Percentiles rank a stretch among this genome's conserved stretches.
Conservation (phyloP, 768 basidiomycete genomes). For the Tulasnella sp. region DNA sequence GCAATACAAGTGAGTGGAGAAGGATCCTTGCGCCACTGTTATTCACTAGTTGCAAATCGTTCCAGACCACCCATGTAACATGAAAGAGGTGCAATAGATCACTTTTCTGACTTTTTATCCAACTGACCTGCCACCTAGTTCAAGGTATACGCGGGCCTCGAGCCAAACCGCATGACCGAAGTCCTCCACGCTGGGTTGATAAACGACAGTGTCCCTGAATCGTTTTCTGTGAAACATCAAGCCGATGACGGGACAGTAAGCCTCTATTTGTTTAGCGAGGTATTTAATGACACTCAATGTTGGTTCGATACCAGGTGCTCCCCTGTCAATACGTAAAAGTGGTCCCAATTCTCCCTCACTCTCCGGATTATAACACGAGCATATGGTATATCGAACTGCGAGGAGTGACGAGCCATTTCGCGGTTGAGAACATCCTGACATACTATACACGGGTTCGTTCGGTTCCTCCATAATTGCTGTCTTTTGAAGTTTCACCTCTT, state of each 20-base stretch:
- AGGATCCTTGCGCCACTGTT: not conserved
- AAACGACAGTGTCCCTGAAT: conserved; percentile 67
- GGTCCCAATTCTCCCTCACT: conserved; percentile 71
- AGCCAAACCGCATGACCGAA: conserved; percentile 68
- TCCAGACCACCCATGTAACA: conserved; percentile 24
- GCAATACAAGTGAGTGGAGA: not conserved
- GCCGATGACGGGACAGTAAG: conserved; percentile 54
- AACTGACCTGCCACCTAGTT: conserved; percentile 88
- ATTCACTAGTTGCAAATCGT: not conserved
- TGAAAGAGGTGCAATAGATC: not conserved
- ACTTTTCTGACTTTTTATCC: conserved; percentile 55
- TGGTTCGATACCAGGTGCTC: conserved; percentile 44
- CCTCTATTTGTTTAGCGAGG: not conserved
- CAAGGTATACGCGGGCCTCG: conserved; percentile 65
- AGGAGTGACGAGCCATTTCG: conserved; percentile 53
- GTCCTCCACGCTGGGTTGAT: conserved; percentile 65
- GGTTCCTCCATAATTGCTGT: not conserved
- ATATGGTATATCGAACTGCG: conserved; percentile 73
- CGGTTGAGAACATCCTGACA: not conserved
- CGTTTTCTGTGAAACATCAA: conserved; percentile 59
- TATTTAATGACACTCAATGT: not conserved
- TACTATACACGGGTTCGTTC: conserved; percentile 11
- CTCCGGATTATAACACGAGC: conserved; percentile 73
- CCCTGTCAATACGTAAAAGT: conserved; percentile 74
- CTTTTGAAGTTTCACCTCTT: not conserved